Evolutionary conservation across 2,329 filamentous ascomycete species (phyloP).

Genomic region (Colletotrichum zoysiae): DNA sequence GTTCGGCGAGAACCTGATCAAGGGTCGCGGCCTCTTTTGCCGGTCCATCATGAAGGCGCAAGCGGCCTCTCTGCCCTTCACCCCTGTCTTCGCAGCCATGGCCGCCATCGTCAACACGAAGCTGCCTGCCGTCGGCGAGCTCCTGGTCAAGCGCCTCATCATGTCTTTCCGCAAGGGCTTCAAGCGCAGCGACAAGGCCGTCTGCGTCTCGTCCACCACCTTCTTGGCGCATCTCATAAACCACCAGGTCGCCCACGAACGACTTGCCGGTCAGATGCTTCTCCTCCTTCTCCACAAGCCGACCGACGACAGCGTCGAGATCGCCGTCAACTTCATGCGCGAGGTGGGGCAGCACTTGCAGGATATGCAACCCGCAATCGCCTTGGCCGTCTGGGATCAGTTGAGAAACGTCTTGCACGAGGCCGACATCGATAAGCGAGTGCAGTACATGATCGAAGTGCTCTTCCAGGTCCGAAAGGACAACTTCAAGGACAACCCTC

Average conservation of each 20-base stretch:
- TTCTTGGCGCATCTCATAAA: conserved; percentile 97
- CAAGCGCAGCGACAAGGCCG: conserved; percentile 95
- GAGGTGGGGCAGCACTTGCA: conserved; percentile 95
- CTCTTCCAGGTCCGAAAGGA: conserved; percentile 97
- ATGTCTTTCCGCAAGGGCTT: conserved; percentile 96
- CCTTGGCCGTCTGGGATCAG: conserved; percentile 92
- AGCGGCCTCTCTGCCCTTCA: conserved; percentile 94
- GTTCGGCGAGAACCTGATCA: conserved; percentile 92
- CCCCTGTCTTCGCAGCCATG: conserved; percentile 95
- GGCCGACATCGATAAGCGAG: conserved; percentile 95
- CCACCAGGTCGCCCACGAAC: conserved; percentile 94
- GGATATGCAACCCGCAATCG: conserved; percentile 92
- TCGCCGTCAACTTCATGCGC: conserved; percentile 91
- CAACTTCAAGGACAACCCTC: conserved; percentile 94
- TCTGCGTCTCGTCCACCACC: conserved; percentile 91
- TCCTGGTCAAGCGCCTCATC: conserved; percentile 86
- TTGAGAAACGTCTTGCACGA: conserved; percentile 96
- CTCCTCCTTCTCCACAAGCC: conserved; percentile 94
- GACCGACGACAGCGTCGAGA: conserved; percentile 97
- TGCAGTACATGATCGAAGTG: conserved; percentile 99
- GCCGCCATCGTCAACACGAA: conserved; percentile 98
- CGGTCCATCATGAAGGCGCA: conserved; percentile 99
- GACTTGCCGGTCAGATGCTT: conserved; percentile 91
- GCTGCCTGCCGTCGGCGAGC: conserved; percentile 91
- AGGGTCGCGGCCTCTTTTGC: conserved; percentile 92